A percentile compares a stretch with the other conserved stretches of the same genome.
These are phyloP conservation scores for Starmerella geochares DNA, from an alignment of 805 yeast genomes.

Conservation along the genomic window DNA sequence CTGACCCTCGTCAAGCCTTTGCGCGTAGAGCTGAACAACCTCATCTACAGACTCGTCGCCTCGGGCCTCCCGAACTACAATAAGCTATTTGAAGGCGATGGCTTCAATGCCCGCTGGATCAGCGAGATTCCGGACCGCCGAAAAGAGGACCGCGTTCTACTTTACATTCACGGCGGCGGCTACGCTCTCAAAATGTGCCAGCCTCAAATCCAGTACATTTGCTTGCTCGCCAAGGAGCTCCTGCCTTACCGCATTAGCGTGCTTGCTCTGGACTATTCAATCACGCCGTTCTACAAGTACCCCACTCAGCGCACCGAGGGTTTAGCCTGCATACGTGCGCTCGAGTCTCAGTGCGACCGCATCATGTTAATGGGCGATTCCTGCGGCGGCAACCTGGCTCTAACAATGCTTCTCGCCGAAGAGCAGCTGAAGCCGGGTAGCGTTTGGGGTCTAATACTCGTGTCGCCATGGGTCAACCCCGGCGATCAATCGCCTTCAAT, in stretches of 20 bases:
- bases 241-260: constrained; percentile 14
- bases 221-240: constrained; percentile 12
- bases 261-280: constrained; percentile 29
- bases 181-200: constrained; percentile 21
- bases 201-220: constrained; percentile 21
- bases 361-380: constrained; percentile 30
- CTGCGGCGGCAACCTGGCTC: constrained; percentile 30
- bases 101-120: constrained; percentile 26
- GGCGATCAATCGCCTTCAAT: constrained; percentile 16
- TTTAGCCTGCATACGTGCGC: constrained; percentile 18
- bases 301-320: constrained; percentile 29
- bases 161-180: constrained; percentile 28
- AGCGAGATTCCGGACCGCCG: constrained; percentile 21
- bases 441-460: constrained; percentile 17
- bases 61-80: constrained; percentile 17
- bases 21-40: constrained; percentile 14
- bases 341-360: constrained; percentile 21
- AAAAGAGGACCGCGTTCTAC: constrained; percentile 25
- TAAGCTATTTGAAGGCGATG: constrained; percentile 10
- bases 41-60: constrained; percentile 4
- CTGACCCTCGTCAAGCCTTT: constrained; percentile 22
- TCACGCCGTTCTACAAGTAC: constrained; percentile 24
- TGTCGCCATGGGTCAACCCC: constrained; percentile 24
- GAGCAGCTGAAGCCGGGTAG: neutral
- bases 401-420: constrained; percentile 17